Base-by-base conservation (phyloP, 169 alveolate genomes). In the Eimeria acervulina region DNA sequence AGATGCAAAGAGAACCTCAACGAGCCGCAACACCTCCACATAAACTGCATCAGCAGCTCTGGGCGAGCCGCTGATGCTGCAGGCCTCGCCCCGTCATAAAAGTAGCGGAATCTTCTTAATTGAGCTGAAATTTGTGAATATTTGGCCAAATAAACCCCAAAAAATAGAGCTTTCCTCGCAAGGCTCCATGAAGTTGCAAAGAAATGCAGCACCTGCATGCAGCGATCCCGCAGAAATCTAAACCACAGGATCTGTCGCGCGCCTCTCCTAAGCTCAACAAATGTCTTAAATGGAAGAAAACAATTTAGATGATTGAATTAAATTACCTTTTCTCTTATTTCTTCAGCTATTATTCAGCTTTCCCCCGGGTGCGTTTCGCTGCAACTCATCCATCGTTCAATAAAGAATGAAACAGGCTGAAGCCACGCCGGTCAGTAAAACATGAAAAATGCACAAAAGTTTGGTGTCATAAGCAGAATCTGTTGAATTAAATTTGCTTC, bases 171-270 rank as follows among this genome's bases (percentile, higher is more conserved):
- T 68, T 68, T 68, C 47, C 42, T 26, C 80, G 6, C 42, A 28
- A n/a, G 42, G 80, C 80, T 6, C 42, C 38, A 10, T 33, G 68
- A 59, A 59, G 68, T 59, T 59, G 5, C 68, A 12, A 19, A 21
- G 19, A 59, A 59, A 59, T 28, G 80, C 38, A 68, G 47, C 80
- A 33, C 80, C 80, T 68, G 80, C 80, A 68, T 68, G 80, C 80
- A 19, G 80, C 80, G 80, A 68, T 68, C 80, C 38, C 7, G 80
- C 80, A 13, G 42, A 33, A 26, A 68, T 59, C 80, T 33, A 38
- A 42, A 42, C 80, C 38, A 68, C 80, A 26, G 47, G 80, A 68
- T 68, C 80, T 68, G 80, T 19, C 17, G 1, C 42, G 38, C 42
- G 21, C 80, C 23, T 28, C 80, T 68, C 80, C 80, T n/a, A 38